Conservation (phyloP, 257 asterid species). For the Solanum chilense region DNA sequence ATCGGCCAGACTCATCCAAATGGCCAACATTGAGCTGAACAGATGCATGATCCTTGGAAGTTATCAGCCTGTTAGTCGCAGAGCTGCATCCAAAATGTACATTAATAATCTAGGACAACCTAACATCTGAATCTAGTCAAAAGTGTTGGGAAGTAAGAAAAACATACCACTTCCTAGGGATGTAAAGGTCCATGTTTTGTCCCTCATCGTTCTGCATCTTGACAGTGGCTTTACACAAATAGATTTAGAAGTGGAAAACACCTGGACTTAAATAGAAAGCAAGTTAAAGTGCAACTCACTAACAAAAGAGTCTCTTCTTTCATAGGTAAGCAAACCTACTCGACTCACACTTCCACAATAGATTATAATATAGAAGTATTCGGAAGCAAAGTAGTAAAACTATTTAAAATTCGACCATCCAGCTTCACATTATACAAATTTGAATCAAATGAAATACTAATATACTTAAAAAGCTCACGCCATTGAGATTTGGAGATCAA, state of each 20-base stretch:
- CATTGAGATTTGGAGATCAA: neutral
- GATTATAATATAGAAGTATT: neutral
- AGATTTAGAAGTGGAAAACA: neutral
- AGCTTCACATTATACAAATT: neutral
- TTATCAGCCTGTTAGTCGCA: conserved; percentile 78
- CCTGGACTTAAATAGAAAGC: neutral
- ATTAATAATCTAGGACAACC: neutral
- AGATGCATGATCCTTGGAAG: conserved; percentile 90
- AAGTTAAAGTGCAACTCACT: neutral
- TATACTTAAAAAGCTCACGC: neutral
- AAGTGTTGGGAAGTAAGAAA: neutral
- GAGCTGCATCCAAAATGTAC: conserved; percentile 39
- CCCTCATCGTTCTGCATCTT: conserved; percentile 75
- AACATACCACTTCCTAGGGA: conserved; percentile 58
- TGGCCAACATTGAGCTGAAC: conserved; percentile 80
- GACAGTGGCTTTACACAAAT: neutral
- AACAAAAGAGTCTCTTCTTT: neutral
- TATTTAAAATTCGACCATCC: neutral
- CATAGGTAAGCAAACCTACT: neutral
- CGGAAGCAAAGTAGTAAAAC: neutral
- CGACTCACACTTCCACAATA: neutral
- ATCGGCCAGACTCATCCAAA: conserved; percentile 62
- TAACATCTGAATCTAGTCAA: neutral
- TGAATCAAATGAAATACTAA: neutral
- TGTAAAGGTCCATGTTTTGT: conserved; percentile 60